A percentile compares a stretch with the other conserved stretches of the same genome.
These are phyloP conservation scores for Camelina laxa DNA, from an alignment of 345 rosid species.

Conservation along the genomic window DNA sequence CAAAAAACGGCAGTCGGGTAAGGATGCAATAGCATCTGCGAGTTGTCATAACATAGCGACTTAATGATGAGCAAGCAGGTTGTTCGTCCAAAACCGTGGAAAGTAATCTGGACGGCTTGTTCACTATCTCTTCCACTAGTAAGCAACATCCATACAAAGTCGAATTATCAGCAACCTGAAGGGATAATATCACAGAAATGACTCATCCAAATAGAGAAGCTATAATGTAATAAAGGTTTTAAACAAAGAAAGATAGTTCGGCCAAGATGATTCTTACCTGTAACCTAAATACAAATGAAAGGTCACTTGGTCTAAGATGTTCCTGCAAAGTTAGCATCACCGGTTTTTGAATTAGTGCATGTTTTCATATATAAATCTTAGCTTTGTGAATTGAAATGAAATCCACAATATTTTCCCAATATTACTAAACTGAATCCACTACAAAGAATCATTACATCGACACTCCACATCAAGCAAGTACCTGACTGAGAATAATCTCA, in stretches of 20 bases:
- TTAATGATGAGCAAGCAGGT: conserved; percentile 61
- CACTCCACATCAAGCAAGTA: conserved; percentile 43
- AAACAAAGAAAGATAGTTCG: background rate
- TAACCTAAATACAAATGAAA: conserved; percentile 89
- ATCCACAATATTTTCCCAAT: background rate
- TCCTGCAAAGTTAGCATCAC: conserved; percentile 62
- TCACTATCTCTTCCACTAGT: conserved; percentile 87
- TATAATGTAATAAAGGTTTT: background rate
- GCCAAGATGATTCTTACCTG: conserved; percentile 60
- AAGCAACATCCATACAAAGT: conserved; percentile 92
- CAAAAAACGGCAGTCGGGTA: conserved; percentile 92
- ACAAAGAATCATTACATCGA: conserved; percentile 11
- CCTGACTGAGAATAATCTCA: conserved; percentile 93
- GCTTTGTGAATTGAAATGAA: conserved; percentile 19
- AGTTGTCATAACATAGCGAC: conserved; percentile 78
- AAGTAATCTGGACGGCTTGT: conserved; percentile 92
- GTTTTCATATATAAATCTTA: background rate
- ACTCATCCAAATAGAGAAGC: conserved; percentile 19
- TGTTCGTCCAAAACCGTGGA: conserved; percentile 74
- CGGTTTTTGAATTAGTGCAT: conserved; percentile 26
- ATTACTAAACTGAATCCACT: background rate
- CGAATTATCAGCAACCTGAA: conserved; percentile 89
- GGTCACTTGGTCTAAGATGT: conserved; percentile 86
- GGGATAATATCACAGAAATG: conserved; percentile 31
- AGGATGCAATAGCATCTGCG: conserved; percentile 97